A percentile compares a stretch with the other conserved stretches of the same genome.
Evolutionary conservation across 106 monocot species (phyloP).

Genomic region (Ottelia alismoides): DNA sequence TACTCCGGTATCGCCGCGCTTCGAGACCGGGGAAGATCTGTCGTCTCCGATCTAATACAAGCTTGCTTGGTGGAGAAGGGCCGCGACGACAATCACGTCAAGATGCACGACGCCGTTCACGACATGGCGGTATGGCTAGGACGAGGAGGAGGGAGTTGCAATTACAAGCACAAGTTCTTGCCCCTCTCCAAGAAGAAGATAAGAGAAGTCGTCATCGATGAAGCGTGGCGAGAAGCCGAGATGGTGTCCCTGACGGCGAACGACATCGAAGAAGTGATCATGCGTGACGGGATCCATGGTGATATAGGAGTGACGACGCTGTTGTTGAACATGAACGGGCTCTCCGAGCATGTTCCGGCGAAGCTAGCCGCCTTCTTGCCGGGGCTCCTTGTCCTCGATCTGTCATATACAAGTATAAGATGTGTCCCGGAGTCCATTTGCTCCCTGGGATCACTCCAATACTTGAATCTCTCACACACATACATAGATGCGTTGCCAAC

Average conservation of each 20-base stretch:
- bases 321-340: constrained; percentile 1
- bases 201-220: background rate
- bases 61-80: constrained; percentile 1
- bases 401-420: constrained; percentile 9
- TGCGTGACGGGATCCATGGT: background rate
- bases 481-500: constrained; percentile 5
- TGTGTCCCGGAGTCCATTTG: constrained; percentile 2
- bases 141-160: background rate
- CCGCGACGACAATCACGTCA: background rate
- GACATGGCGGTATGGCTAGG: constrained; percentile 2
- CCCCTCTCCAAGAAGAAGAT: background rate
- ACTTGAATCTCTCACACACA: constrained; percentile 6
- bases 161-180: background rate
- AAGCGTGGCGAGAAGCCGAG: background rate
- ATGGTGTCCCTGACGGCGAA: constrained; percentile 5
- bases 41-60: background rate
- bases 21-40: background rate
- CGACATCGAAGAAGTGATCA: background rate
- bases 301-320: background rate
- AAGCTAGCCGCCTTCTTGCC: background rate
- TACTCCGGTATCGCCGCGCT: background rate
- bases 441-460: background rate
- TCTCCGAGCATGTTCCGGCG: background rate
- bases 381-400: background rate
- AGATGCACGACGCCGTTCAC: constrained; percentile 2